Evolutionary conservation across 164 flowering plant genomes (phyloP), one percentile per base, ranked within the genome.

Genomic region (Tetrastigma voinierianum): DNA sequence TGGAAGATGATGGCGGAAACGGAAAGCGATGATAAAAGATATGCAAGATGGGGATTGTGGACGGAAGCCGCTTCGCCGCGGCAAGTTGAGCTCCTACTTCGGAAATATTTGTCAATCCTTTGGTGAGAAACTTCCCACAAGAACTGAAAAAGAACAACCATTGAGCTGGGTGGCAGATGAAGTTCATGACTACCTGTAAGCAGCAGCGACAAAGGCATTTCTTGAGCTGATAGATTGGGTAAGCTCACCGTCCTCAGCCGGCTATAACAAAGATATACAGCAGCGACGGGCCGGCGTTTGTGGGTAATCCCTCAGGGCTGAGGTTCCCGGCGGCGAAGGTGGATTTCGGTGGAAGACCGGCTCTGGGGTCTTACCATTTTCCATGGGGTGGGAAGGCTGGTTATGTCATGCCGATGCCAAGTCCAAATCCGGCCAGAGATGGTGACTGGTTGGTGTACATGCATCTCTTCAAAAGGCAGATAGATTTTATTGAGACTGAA

Each of bases 331-430:
- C 69, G 8, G 32, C 46, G 4, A 71, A 76, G 62, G 69, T 85
- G 62, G 83, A 88, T 44, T 88, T 88, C 87, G 90, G 54, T 88
- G 93, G 93, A 0, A 12, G 8, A 43, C 85, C 86, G 11, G 59
- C 32, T 0, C 73, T 86, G 40, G 83, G 86, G 47, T 86, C 87
- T 1, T 84, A 84, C 70, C 82, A 84, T 72, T 84, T 82, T 44
- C 85, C 85, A 0, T 79, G 87, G 87, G 84, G 81, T 0, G 83
- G 83, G 0, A 24, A 67, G 1, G 64, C 83, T 16, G 90, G 90
- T 0, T 84, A 86, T 46, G 88, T 86, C 14, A 86, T 84, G 87
- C 87, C 90, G 10, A 84, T 84, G 87, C 87, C 86, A n/a, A 78
- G 78, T 49, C n/a, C n/a, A n/a, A n/a, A n/a, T n/a, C 69, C 84